Evolutionary conservation across 2,329 filamentous ascomycete genomes (phyloP), one percentile per base, ranked within the genome.

Genomic region (Pyrenophora seminiperda): DNA sequence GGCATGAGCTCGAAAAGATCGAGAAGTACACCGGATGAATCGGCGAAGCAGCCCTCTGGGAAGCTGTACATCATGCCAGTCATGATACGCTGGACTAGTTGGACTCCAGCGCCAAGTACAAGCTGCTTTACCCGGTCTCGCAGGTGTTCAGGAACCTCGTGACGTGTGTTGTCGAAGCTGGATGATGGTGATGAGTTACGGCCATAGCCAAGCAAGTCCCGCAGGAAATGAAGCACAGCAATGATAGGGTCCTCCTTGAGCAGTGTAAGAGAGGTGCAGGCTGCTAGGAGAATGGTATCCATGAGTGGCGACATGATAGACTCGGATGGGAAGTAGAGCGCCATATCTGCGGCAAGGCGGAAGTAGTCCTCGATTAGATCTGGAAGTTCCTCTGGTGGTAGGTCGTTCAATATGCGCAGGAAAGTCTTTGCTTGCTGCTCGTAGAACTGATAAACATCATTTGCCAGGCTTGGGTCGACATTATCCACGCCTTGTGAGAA

Each of bases 11-110:
- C 88, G 69, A 99, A 96, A 58, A 97, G 80, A 3, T 88, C 87
- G 53, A 99, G 84, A 43, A 99, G 77, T n/a, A 96, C 90, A 4
- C 91, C 92, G 40, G 91, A 96, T 13, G 91, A 92, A 69, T 99
- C 94, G 0, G 92, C 87, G 68, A 97, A 96, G 75, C 92, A 97
- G 72, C 97, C 94, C 34, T 90, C 85, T 0, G 94, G 95, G 76
- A 99, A 99, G 0, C 89, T 95, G 72, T 97, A 97, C 93, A 99
- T 97, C 92, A 99, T 96, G 53, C 94, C 94, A 1, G 92, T 94
- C 77, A 99, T 81, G 50, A 96, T 87, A 57, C 92, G 89, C 74
- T 96, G 93, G 6, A 94, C 87, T 20, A 99, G 79, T 47, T 85
- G 77, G 65, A 91, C 87, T 30, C 94, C 91, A 57, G 91, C 85